phyloP scores from a whole-genome alignment of 495 filamentous ascomycete genomes.

The Tetracladium marchalianum region DNA sequence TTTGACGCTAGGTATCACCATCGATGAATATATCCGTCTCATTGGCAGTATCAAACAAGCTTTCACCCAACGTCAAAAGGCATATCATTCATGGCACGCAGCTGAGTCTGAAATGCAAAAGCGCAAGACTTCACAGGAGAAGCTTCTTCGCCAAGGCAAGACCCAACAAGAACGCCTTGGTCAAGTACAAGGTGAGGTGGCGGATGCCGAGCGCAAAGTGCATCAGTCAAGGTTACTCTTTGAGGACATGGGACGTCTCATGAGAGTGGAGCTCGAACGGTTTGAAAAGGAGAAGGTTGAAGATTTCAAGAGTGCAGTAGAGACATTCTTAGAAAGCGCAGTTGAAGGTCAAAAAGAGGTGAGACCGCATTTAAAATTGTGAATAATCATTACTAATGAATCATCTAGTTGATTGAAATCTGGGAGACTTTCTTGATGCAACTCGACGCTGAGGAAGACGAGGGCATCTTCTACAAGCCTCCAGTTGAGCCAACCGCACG shows the following conservation, averaged over 20 bases:
- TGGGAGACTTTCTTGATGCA: constrained; percentile 98
- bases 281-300: constrained; percentile 98
- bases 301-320: constrained; percentile 96
- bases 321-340: constrained; percentile 92
- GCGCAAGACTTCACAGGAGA: constrained; percentile 76
- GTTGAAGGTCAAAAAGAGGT: constrained; percentile 99
- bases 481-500: constrained; percentile 29
- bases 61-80: constrained; percentile 86
- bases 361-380: constrained; percentile 19
- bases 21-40: constrained; percentile 95
- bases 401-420: constrained; percentile 77
- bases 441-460: constrained; percentile 86
- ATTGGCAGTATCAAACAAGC: constrained; percentile 90
- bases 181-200: constrained; percentile 84
- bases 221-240: constrained; percentile 84
- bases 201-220: constrained; percentile 86
- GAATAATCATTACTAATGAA: not conserved
- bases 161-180: constrained; percentile 90
- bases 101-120: constrained; percentile 86
- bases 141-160: constrained; percentile 83
- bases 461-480: constrained; percentile 63
- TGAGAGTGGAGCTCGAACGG: constrained; percentile 81
- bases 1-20: constrained; percentile 89
- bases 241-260: constrained; percentile 93
- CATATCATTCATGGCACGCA: constrained; percentile 83